Evolutionary conservation across 2,329 filamentous ascomycete species (phyloP).

Genomic region (Fusarium armeniacum): DNA sequence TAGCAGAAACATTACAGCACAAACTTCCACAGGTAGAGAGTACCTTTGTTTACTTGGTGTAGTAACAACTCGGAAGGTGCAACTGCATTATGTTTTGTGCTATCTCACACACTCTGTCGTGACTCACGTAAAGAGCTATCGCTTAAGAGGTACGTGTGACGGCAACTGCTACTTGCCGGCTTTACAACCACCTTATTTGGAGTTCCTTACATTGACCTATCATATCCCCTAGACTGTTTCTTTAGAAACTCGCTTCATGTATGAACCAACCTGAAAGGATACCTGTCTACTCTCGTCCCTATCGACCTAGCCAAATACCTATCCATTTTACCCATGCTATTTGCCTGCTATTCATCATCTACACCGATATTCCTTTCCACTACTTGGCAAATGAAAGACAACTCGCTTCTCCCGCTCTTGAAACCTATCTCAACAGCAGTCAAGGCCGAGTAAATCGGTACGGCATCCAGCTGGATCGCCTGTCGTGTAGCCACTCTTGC

Average conservation of each 20-base stretch:
- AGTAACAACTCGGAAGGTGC: background rate
- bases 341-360: background rate
- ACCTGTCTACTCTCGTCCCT: slow-evolving; percentile 7
- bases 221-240: background rate
- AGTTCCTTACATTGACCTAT: background rate
- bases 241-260: background rate
- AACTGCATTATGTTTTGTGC: slow-evolving; percentile 19
- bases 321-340: background rate
- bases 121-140: slow-evolving; percentile 20
- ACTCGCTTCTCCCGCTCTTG: background rate
- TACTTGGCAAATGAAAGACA: slow-evolving; percentile 14
- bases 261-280: background rate
- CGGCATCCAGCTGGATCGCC: slow-evolving; percentile 16
- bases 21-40: background rate
- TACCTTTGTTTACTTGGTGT: slow-evolving; percentile 1
- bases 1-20: background rate
- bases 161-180: slow-evolving; percentile 15
- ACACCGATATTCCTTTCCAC: slow-evolving; percentile 25
- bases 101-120: slow-evolving; percentile 20
- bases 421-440: background rate
- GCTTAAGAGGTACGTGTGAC: slow-evolving; percentile 4
- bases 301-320: slow-evolving; percentile 3
- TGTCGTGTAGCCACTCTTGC: slow-evolving; percentile 13
- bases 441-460: background rate
- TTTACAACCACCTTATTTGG: background rate